These are phyloP conservation scores for Parsonsia alboflavescens DNA, from an alignment of 257 asterid species.

Conservation along the genomic window DNA sequence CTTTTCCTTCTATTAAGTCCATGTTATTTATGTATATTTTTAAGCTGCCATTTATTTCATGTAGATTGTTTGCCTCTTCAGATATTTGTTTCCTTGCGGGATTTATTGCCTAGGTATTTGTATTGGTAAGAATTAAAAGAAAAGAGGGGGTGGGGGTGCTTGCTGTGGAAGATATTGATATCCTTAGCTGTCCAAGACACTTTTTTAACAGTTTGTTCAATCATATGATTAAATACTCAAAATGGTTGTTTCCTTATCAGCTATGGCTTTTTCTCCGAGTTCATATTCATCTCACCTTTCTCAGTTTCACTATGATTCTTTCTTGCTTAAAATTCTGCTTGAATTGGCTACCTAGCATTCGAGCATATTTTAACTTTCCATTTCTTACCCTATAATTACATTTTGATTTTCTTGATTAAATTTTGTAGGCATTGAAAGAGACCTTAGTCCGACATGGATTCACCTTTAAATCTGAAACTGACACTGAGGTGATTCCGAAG, in stretches of 20 bases:
- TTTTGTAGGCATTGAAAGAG: constrained; percentile 75
- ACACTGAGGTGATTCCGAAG: constrained; percentile 98
- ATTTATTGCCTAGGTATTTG: not conserved
- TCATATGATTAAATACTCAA: not conserved
- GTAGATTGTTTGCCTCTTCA: not conserved
- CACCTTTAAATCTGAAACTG: constrained; percentile 90
- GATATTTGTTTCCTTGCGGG: not conserved
- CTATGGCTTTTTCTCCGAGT: not conserved
- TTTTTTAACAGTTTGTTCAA: not conserved
- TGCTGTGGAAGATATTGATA: not conserved
- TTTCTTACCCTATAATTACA: constrained; percentile 1
- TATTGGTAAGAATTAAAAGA: not conserved
- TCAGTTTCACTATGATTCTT: too few relatives aligned
- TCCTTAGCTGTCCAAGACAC: not conserved
- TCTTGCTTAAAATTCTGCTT: not conserved
- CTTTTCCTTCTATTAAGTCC: not conserved
- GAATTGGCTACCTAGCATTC: not conserved
- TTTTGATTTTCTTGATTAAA: constrained; percentile 9
- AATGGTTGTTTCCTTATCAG: not conserved
- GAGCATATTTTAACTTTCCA: not conserved
- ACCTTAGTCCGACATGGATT: constrained; percentile 91
- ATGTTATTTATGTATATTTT: not conserved
- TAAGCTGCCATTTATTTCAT: not conserved
- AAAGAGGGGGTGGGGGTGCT: too few relatives aligned
- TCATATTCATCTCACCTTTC: not conserved